phyloP scores from a whole-genome alignment of 495 filamentous ascomycete genomes.

The Xylaria flabelliformis region DNA sequence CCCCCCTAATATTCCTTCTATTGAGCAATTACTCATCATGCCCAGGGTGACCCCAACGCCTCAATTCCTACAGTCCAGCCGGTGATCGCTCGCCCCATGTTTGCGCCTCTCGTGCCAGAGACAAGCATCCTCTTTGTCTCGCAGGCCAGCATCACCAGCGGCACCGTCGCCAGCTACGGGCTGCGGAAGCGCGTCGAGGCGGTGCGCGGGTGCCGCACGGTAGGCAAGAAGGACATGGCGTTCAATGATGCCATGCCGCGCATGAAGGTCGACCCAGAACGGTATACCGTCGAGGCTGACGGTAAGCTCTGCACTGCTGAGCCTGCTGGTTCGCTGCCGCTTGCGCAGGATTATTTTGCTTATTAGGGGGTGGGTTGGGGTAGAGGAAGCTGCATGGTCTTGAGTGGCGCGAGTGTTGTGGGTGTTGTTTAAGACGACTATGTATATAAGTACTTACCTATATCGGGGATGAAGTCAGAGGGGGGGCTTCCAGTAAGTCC shows the following conservation, averaged over 20 bases:
- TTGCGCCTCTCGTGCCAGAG: constrained; percentile 72
- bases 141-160: constrained; percentile 68
- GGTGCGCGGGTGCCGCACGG: constrained; percentile 77
- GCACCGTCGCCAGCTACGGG: constrained; percentile 70
- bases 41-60: constrained; percentile 87
- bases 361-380: constrained; percentile 56
- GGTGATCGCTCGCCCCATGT: constrained; percentile 86
- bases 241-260: constrained; percentile 85
- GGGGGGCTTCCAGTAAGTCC: not conserved
- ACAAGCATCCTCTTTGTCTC: constrained; percentile 87
- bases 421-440: not conserved
- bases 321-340: constrained; percentile 73
- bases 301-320: constrained; percentile 76
- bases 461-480: not conserved
- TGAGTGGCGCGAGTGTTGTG: not conserved
- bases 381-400: too few species aligned
- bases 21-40: not conserved
- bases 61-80: constrained; percentile 93
- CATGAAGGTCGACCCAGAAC: constrained; percentile 95
- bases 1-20: not conserved
- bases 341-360: constrained; percentile 83
- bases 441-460: not conserved
- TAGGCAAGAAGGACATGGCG: constrained; percentile 94
- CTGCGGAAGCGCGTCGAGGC: constrained; percentile 82
- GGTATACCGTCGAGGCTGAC: constrained; percentile 89